Evolutionary conservation across 2,329 filamentous ascomycete genomes (phyloP).

Genomic region (Pyricularia grisea): DNA sequence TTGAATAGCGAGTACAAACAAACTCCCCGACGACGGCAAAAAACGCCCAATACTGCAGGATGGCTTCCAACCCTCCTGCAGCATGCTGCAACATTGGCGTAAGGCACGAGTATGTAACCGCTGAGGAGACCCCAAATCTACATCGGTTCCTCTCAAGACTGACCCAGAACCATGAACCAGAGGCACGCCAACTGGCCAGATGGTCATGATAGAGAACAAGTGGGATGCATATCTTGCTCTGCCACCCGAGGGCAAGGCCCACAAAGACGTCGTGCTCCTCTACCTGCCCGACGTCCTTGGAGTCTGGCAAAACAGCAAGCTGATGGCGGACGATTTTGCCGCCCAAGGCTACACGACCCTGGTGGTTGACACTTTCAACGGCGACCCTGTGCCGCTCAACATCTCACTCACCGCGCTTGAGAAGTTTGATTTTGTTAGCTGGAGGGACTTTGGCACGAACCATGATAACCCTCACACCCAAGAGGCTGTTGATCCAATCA

Average conservation of each 20-base stretch:
- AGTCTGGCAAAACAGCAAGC: slow-evolving; percentile 49
- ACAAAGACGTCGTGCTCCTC: slow-evolving; percentile 33
- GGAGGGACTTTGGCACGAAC: slow-evolving; percentile 31
- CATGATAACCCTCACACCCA: slow-evolving; percentile 40
- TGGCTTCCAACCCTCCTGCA: slow-evolving; percentile 44
- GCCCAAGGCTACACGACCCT: slow-evolving; percentile 62
- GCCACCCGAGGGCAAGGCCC: slow-evolving; percentile 27
- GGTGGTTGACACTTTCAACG: slow-evolving; percentile 63
- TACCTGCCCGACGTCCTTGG: slow-evolving; percentile 39
- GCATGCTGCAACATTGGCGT: slow-evolving; percentile 43
- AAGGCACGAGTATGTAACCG: slow-evolving; percentile 40
- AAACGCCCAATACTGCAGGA: slow-evolving; percentile 14
- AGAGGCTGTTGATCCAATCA: slow-evolving; percentile 34
- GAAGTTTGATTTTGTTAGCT: slow-evolving; percentile 31
- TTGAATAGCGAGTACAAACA: no score
- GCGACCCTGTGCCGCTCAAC: slow-evolving; percentile 50
- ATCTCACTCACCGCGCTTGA: slow-evolving; percentile 18
- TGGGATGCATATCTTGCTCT: slow-evolving; percentile 42
- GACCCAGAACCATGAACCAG: slow-evolving; percentile 18
- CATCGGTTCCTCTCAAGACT: slow-evolving; percentile 2
- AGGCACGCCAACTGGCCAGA: slow-evolving; percentile 35
- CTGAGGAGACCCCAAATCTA: neutral
- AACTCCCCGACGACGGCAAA: neutral
- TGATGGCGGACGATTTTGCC: slow-evolving; percentile 68
- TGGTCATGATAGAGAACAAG: slow-evolving; percentile 32